phyloP scores from a whole-genome alignment of 495 filamentous ascomycete species.

The Aspergillus olivimuriae region DNA sequence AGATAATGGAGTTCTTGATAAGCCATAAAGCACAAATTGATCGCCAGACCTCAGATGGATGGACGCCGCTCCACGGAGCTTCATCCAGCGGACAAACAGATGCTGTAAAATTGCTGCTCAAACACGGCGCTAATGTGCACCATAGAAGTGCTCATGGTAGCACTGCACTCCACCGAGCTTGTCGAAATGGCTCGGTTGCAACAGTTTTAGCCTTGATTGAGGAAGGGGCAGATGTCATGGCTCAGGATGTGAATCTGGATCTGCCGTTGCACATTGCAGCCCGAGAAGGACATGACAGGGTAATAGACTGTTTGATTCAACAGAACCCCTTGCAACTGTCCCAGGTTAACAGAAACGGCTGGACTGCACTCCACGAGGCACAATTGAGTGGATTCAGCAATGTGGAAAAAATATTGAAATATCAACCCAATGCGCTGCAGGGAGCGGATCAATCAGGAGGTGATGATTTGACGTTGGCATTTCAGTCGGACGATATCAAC shows the following conservation, averaged over 20 bases:
- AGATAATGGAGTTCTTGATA: slow-evolving; percentile 1
- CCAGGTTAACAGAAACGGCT: neutral
- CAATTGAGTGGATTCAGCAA: slow-evolving; percentile 2
- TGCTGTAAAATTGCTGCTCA: neutral
- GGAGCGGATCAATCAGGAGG: too few species aligned
- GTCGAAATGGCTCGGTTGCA: slow-evolving; percentile 6
- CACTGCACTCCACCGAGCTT: slow-evolving; percentile 10
- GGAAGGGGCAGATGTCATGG: slow-evolving; percentile 6
- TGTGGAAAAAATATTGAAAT: neutral
- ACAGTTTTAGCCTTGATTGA: slow-evolving; percentile 3
- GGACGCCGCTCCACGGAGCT: slow-evolving; percentile 7
- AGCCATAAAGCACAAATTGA: neutral
- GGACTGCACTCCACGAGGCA: slow-evolving; percentile 1
- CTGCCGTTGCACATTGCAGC: slow-evolving; percentile 8
- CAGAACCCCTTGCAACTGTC: neutral
- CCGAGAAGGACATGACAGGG: slow-evolving; percentile 3
- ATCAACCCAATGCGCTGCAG: too few species aligned
- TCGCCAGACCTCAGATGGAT: neutral
- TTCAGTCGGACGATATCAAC: too few species aligned
- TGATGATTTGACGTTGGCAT: too few species aligned
- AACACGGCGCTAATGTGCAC: slow-evolving; percentile 1
- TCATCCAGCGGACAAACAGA: slow-evolving; percentile 5
- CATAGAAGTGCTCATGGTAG: neutral
- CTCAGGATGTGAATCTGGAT: neutral
- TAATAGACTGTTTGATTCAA: slow-evolving; percentile 2